Base-by-base conservation (phyloP, 192 early-diverging fungal genomes). In the Entophlyctis luteolus region DNA sequence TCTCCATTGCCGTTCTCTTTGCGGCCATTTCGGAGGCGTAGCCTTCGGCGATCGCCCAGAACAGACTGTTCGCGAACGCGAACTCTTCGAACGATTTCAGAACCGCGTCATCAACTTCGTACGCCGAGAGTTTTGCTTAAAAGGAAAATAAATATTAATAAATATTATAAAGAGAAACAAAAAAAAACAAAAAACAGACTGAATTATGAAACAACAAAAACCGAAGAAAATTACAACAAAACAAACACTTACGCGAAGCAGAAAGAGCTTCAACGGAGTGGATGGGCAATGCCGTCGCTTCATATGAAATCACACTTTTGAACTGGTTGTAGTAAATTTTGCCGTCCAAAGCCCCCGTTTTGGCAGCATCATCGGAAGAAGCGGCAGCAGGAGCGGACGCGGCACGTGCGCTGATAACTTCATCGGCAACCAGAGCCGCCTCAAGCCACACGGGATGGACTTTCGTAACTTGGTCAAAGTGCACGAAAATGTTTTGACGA, bases 1-100 rank as follows among this genome's bases (percentile, higher is more conserved):
- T 99, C 86, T 99, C 96, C 96, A 98, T 99, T 69, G 96, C 96
- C 70, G 90, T 89, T 65, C 95, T 89, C 87, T 92, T 93, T 63
- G 96, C 91, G 57, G 90, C 87, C 89, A 96, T 90, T 76, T 99
- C 96, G 28, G 93, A 83, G 48, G 94, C 93, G 72, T 96, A 92
- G 58, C 95, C 94, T 80, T 99, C 96, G 60, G 91, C 90, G 59
- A 99, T 81, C 67, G 88, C 95, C 91, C 92, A 95, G 89, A 92
- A 93, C 71, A 99, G 67, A 73, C 81, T 82, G 86, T 96, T 96
- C 75, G 93, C 93, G 58, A 98, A 87, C 62, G 90, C 76, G 82
- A 96, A 98, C 83, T 98, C 89, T 76, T 91, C 86, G 66, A 92
- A 88, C 82, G 93, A 85, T 74, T 86, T 87, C 54, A 98, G 77